Percentiles rank a stretch among this genome's conserved stretches.
Evolutionary conservation across 768 basidiomycete genomes (phyloP).

Genomic region (Boletales sp.): DNA sequence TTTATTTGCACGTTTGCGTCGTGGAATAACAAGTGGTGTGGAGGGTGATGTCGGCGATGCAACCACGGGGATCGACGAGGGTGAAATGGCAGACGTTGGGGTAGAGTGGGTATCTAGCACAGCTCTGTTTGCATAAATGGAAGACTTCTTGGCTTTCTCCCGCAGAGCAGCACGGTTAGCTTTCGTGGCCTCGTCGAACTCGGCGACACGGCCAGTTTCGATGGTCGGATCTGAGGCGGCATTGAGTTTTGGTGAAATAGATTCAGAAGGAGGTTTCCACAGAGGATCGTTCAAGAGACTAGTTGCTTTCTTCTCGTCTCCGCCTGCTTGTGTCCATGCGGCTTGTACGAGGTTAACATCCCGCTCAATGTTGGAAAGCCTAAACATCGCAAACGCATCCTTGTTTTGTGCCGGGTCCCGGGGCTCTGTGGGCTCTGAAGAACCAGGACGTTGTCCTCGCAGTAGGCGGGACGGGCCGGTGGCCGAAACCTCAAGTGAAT

Average conservation of each 20-base stretch:
- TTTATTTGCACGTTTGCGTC: slow-evolving; percentile 54
- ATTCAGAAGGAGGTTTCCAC: slow-evolving; percentile 44
- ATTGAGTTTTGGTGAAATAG: slow-evolving; percentile 9
- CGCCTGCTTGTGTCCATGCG: slow-evolving; percentile 65
- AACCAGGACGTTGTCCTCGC: slow-evolving; percentile 40
- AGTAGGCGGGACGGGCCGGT: slow-evolving; percentile 46
- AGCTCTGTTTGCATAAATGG: slow-evolving; percentile 71
- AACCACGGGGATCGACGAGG: slow-evolving; percentile 29
- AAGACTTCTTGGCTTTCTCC: slow-evolving; percentile 79
- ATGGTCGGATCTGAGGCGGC: slow-evolving; percentile 16
- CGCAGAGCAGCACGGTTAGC: slow-evolving; percentile 61
- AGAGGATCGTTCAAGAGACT: slow-evolving; percentile 51
- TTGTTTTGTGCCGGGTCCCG: slow-evolving; percentile 19
- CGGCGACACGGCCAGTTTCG: slow-evolving; percentile 61
- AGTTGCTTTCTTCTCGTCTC: slow-evolving; percentile 60
- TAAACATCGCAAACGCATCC: slow-evolving; percentile 51
- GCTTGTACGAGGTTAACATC: slow-evolving; percentile 42
- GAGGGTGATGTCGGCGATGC: slow-evolving; percentile 37
- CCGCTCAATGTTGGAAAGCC: slow-evolving; percentile 54
- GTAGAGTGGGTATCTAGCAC: slow-evolving; percentile 47
- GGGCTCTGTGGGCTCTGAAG: slow-evolving; percentile 29
- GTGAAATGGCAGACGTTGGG: slow-evolving; percentile 28
- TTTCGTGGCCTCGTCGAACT: slow-evolving; percentile 69
- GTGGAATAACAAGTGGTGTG: slow-evolving; percentile 41
- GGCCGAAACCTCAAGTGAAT: slow-evolving; percentile 41